Percentiles rank a stretch among this genome's conserved stretches.
Conservation (phyloP, 164 flowering plant genomes). For the Sedum album region DNA sequence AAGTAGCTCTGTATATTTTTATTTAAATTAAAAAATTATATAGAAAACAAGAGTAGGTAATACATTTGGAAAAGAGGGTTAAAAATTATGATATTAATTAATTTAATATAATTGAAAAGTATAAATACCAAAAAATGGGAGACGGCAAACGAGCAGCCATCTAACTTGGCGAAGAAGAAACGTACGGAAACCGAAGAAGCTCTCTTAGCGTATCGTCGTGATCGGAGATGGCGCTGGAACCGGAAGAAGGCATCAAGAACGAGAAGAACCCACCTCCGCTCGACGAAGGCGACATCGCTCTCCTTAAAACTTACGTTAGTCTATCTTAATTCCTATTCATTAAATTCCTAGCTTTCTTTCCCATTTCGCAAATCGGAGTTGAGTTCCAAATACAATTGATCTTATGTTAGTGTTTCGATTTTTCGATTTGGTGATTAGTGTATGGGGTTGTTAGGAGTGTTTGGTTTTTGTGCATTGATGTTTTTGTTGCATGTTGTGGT, state of each 20-base stretch:
- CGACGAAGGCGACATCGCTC: conserved; percentile 86
- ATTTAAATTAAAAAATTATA: no score
- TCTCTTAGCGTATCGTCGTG: neutral
- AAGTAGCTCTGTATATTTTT: no score
- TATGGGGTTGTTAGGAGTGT: no score
- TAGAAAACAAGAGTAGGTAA: no score
- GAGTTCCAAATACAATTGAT: no score
- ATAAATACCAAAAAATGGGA: no score
- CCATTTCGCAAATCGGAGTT: neutral
- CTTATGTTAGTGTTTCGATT: neutral
- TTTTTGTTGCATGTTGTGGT: no score
- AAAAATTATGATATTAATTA: no score
- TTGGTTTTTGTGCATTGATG: neutral
- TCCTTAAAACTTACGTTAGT: conserved; percentile 58
- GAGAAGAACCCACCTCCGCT: conserved; percentile 90
- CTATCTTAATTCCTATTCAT: neutral
- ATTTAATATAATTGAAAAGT: no score
- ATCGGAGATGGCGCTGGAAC: conserved; percentile 32
- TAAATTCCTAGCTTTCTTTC: neutral
- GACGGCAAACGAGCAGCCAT: no score
- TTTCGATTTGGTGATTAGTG: neutral
- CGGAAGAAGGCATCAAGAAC: conserved; percentile 62
- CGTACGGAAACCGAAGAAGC: neutral
- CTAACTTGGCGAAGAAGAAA: neutral
- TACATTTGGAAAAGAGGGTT: no score